Conservation (phyloP, 768 basidiomycete species). For the Wakefieldia striispora region DNA sequence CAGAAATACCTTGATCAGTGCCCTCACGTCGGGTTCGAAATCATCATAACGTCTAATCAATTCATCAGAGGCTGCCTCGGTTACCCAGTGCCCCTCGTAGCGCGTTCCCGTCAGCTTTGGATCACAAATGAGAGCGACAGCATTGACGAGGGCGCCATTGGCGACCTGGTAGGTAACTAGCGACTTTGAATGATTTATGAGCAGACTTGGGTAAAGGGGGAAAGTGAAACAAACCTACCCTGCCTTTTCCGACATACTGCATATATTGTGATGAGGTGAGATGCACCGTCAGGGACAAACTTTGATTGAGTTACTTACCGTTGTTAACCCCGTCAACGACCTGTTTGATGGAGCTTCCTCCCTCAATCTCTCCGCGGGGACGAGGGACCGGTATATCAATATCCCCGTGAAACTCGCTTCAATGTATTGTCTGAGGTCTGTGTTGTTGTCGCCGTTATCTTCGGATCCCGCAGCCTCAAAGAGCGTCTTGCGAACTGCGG, state of each 20-base stretch:
- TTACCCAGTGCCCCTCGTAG: conserved; percentile 33
- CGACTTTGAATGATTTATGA: conserved; percentile 28
- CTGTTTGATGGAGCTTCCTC: conserved; percentile 22
- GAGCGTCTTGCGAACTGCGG: conserved; percentile 24
- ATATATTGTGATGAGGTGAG: conserved; percentile 8
- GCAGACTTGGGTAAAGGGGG: not conserved
- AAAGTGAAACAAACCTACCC: not conserved
- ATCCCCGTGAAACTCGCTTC: conserved; percentile 43
- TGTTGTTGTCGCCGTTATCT: not conserved
- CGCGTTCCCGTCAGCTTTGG: conserved; percentile 27
- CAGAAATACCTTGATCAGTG: conserved; percentile 27
- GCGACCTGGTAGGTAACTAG: conserved; percentile 40
- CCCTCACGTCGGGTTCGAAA: conserved; percentile 38
- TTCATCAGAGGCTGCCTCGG: conserved; percentile 33
- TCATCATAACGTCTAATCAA: conserved; percentile 27
- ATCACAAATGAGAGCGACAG: conserved; percentile 32
- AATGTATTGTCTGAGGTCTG: conserved; percentile 9
- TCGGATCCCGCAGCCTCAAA: conserved; percentile 14
- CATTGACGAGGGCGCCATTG: conserved; percentile 36
- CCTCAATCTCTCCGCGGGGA: conserved; percentile 33
- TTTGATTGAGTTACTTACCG: conserved; percentile 17
- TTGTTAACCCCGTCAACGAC: conserved; percentile 15
- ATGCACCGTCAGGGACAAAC: too few relatives aligned
- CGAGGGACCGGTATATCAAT: conserved; percentile 37
- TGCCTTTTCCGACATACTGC: conserved; percentile 14